These are phyloP conservation scores for Chrysanthemum makinoi DNA, from an alignment of 129 eudicot species.

Conservation along the genomic window DNA sequence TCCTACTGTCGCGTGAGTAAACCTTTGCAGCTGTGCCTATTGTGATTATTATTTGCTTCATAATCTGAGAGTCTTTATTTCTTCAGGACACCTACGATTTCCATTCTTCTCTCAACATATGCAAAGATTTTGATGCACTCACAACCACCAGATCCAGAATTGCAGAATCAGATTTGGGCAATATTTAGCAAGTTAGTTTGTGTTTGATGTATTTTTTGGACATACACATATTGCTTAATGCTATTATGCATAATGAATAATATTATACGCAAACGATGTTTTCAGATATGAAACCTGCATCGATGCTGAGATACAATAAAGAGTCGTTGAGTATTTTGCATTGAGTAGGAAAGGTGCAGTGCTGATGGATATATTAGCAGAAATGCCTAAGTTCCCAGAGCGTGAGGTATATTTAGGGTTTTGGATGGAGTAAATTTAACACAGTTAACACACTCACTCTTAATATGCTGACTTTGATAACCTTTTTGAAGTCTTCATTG, in stretches of 20 bases:
- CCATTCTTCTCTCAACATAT: conserved; percentile 89
- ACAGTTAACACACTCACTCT: too few relatives aligned
- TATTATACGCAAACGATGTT: conserved; percentile 12
- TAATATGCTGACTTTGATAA: too few relatives aligned
- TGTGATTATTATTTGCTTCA: conserved; percentile 13
- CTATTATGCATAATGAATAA: neutral
- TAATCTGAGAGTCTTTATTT: neutral
- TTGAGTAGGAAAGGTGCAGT: conserved; percentile 90
- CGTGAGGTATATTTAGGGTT: too few relatives aligned
- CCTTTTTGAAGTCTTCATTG: too few relatives aligned
- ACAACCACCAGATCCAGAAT: conserved; percentile 82
- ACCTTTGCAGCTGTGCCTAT: neutral
- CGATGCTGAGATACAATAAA: conserved; percentile 96
- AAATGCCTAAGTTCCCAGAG: conserved; percentile 99
- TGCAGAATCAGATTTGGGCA: conserved; percentile 82
- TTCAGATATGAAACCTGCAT: conserved; percentile 84
- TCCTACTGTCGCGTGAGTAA: conserved; percentile 87
- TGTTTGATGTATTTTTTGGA: neutral
- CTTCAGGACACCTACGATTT: conserved; percentile 77
- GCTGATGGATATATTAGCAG: conserved; percentile 85
- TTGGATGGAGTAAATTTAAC: too few relatives aligned
- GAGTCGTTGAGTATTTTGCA: conserved; percentile 82
- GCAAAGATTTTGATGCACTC: conserved; percentile 96
- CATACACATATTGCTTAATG: conserved; percentile 12
- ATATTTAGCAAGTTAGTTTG: conserved; percentile 78